Conservation (phyloP, 768 basidiomycete species). For the Agaricus sinodeliciosus region DNA sequence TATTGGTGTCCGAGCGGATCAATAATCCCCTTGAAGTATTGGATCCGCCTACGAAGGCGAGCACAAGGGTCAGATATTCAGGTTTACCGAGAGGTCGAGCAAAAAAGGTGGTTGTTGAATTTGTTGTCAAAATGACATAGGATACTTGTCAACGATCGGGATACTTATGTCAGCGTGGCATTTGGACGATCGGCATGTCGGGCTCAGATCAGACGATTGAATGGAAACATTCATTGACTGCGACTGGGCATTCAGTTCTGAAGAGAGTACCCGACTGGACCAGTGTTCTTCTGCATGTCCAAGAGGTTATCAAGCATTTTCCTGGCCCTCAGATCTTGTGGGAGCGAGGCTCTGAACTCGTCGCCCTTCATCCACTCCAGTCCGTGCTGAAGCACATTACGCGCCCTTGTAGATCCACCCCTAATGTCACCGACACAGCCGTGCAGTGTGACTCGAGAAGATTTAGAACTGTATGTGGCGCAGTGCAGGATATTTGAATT, state of each 20-base stretch:
- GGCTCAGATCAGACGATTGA: too few species aligned
- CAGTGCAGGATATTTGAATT: slow-evolving; percentile 77
- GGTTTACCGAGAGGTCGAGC: too few species aligned
- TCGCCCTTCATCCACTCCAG: slow-evolving; percentile 61
- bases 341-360: slow-evolving; percentile 37
- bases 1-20: too few species aligned
- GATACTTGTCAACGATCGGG: too few species aligned
- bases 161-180: too few species aligned
- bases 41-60: too few species aligned
- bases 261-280: slow-evolving; percentile 1
- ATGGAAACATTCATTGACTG: too few species aligned
- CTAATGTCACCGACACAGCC: slow-evolving; percentile 57
- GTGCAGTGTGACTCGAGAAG: slow-evolving; percentile 60
- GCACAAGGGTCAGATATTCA: too few species aligned
- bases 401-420: slow-evolving; percentile 56
- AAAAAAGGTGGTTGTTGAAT: too few species aligned
- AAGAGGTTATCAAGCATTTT: slow-evolving; percentile 57
- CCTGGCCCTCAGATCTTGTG: slow-evolving; percentile 32
- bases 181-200: too few species aligned
- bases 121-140: too few species aligned
- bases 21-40: too few species aligned
- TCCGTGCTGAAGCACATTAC: slow-evolving; percentile 73
- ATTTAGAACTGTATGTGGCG: slow-evolving; percentile 48
- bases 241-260: background rate
- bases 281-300: slow-evolving; percentile 35